A percentile compares a stretch with the other conserved stretches of the same genome.
These are phyloP conservation scores for Berberis thunbergii DNA, from an alignment of 164 flowering plant genomes.

Conservation along the genomic window DNA sequence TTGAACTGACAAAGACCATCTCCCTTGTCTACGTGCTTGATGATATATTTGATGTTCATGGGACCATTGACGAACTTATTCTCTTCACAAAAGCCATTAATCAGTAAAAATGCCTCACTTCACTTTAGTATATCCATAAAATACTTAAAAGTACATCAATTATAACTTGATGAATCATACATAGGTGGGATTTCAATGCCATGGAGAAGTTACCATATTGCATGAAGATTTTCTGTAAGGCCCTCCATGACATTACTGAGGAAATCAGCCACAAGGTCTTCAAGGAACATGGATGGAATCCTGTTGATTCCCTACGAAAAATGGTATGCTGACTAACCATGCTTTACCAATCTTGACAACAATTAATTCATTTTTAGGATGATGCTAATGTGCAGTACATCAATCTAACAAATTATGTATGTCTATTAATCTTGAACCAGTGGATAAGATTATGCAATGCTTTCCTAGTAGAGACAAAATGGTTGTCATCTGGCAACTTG, in stretches of 20 bases:
- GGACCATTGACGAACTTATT: constrained; percentile 37
- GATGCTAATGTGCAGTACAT: too few relatives aligned
- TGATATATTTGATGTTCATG: constrained; percentile 49
- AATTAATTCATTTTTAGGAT: too few relatives aligned
- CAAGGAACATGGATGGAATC: constrained; percentile 32
- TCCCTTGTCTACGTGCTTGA: background rate
- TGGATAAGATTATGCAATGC: constrained; percentile 43
- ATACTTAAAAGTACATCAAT: background rate
- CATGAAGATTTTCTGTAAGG: background rate
- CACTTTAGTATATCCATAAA: background rate
- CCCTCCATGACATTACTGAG: constrained; percentile 10
- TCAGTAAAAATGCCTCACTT: constrained; percentile 18
- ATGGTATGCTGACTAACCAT: constrained; percentile 12
- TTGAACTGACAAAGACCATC: constrained; percentile 33
- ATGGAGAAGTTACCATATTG: background rate
- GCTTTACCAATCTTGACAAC: too few relatives aligned
- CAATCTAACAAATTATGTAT: too few relatives aligned
- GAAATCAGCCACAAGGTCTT: constrained; percentile 22
- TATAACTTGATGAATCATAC: too few relatives aligned
- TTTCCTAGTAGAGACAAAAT: constrained; percentile 47
- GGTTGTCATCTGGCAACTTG: constrained; percentile 30
- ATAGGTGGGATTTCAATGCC: constrained; percentile 33
- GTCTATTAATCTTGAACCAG: constrained; percentile 17
- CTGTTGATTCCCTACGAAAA: constrained; percentile 17
- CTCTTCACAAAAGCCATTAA: constrained; percentile 46